Conservation (phyloP, 805 yeast species). For the Aciculoconidium aculeatum region DNA sequence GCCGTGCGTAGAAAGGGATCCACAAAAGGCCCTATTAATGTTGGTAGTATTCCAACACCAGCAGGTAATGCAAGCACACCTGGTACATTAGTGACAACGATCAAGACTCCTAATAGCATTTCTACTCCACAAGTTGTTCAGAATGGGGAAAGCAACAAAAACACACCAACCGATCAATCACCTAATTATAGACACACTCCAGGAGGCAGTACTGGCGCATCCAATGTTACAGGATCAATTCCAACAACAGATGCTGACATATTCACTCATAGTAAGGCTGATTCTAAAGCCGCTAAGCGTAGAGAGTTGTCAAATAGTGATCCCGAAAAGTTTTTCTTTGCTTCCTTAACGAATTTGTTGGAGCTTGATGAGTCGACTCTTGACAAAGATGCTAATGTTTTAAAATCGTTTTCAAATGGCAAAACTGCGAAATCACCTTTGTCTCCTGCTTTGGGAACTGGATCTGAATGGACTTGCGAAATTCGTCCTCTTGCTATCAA, state of each 20-base stretch:
- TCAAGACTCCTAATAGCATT: slow-evolving; percentile 40
- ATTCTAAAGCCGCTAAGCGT: slow-evolving; percentile 39
- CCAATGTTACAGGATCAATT: slow-evolving; percentile 5
- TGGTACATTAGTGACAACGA: slow-evolving; percentile 30
- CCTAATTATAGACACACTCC: slow-evolving; percentile 20
- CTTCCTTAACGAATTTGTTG: slow-evolving; percentile 46
- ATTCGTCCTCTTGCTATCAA: slow-evolving; percentile 41
- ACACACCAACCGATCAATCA: slow-evolving; percentile 36
- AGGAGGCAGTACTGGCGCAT: slow-evolving; percentile 2
- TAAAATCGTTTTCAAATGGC: slow-evolving; percentile 18
- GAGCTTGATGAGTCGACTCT: slow-evolving; percentile 38
- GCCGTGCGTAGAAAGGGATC: slow-evolving; percentile 16
- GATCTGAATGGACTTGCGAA: slow-evolving; percentile 39
- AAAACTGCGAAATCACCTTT: slow-evolving; percentile 28
- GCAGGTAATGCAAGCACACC: slow-evolving; percentile 33
- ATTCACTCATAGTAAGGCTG: slow-evolving; percentile 23
- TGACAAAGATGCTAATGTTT: slow-evolving; percentile 12
- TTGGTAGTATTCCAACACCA: slow-evolving; percentile 29
- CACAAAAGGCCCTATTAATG: slow-evolving; percentile 18
- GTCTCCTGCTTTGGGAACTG: slow-evolving; percentile 25
- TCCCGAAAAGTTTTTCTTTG: slow-evolving; percentile 44
- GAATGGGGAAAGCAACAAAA: slow-evolving; percentile 31
- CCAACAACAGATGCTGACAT: slow-evolving; percentile 15
- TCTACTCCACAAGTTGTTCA: slow-evolving; percentile 35
- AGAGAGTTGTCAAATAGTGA: slow-evolving; percentile 41